Conservation (phyloP, 306 rosid genomes). For the Senna siamea region DNA sequence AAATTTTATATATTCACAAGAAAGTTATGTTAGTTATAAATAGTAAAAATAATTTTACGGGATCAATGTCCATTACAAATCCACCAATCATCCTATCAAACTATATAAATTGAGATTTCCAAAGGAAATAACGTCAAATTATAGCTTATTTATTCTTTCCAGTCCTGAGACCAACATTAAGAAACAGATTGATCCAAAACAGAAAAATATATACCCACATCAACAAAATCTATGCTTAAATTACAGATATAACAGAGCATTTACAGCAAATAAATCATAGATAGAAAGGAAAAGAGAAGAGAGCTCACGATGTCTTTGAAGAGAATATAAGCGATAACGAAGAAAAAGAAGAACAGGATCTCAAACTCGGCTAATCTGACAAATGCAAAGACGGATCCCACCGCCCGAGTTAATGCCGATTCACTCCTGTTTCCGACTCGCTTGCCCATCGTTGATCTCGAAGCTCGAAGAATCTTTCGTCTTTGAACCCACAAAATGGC, state of each 20-base stretch:
- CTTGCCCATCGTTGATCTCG: conserved; percentile 44
- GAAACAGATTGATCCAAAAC: neutral
- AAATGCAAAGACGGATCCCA: conserved; percentile 56
- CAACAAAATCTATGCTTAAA: conserved; percentile 10
- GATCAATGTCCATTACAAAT: neutral
- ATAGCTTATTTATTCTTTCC: neutral
- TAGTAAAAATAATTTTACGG: neutral
- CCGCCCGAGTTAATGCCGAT: conserved; percentile 59
- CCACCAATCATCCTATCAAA: conserved; percentile 2
- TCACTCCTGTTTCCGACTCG: conserved; percentile 52
- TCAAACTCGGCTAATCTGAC: conserved; percentile 83
- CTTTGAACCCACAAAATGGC: neutral
- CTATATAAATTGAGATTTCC: neutral
- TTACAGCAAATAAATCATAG: neutral
- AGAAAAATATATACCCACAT: neutral
- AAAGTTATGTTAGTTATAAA: neutral
- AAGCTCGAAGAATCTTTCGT: neutral
- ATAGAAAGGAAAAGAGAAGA: neutral
- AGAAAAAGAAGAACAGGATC: conserved; percentile 84
- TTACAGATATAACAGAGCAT: neutral
- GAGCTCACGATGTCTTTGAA: conserved; percentile 89
- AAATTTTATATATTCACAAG: neutral
- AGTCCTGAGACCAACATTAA: conserved; percentile 1
- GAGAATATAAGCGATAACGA: conserved; percentile 68
- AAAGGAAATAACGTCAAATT: neutral